phyloP scores from a whole-genome alignment of 371 early-diverging fungal genomes.

The Actinomortierella wolfii region DNA sequence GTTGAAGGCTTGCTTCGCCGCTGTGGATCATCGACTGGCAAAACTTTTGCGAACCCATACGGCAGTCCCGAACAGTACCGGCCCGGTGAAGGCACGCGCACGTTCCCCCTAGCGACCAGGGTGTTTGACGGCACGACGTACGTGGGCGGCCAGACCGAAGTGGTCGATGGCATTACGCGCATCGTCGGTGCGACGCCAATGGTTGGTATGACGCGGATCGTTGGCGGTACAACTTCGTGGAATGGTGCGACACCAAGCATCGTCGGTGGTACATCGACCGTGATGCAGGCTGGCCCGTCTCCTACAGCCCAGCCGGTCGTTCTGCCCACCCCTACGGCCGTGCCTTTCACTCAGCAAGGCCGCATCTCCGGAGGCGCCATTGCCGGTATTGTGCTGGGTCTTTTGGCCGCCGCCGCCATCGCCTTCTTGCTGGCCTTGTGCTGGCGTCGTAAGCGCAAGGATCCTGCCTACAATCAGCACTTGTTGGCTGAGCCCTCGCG shows the following conservation, averaged over 20 bases:
- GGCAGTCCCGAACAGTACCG: constrained; percentile 25
- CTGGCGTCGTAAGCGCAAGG: constrained; percentile 32
- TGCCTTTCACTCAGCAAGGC: neutral
- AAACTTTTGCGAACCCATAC: constrained; percentile 16
- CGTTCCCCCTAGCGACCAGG: constrained; percentile 5
- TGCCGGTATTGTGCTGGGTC: constrained; percentile 35
- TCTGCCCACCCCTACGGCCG: constrained; percentile 2
- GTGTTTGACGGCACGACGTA: constrained; percentile 17
- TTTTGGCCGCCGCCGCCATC: constrained; percentile 8
- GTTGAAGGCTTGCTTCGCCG: constrained; percentile 25
- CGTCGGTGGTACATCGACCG: constrained; percentile 6
- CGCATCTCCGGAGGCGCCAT: constrained; percentile 29
- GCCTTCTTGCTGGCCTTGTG: constrained; percentile 27
- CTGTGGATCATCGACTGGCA: constrained; percentile 13
- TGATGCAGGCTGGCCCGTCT: neutral
- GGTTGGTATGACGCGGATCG: constrained; percentile 8
- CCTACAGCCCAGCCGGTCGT: constrained; percentile 5
- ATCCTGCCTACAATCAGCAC: constrained; percentile 12
- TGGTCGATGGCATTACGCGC: constrained; percentile 16
- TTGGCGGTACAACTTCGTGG: constrained; percentile 7
- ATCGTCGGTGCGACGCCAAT: constrained; percentile 10
- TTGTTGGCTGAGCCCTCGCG: neutral
- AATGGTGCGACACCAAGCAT: constrained; percentile 9
- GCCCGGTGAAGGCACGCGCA: constrained; percentile 22
- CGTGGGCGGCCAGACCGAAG: constrained; percentile 13